phyloP scores from a whole-genome alignment of 768 basidiomycete genomes.

The Coprinopsis sp. region DNA sequence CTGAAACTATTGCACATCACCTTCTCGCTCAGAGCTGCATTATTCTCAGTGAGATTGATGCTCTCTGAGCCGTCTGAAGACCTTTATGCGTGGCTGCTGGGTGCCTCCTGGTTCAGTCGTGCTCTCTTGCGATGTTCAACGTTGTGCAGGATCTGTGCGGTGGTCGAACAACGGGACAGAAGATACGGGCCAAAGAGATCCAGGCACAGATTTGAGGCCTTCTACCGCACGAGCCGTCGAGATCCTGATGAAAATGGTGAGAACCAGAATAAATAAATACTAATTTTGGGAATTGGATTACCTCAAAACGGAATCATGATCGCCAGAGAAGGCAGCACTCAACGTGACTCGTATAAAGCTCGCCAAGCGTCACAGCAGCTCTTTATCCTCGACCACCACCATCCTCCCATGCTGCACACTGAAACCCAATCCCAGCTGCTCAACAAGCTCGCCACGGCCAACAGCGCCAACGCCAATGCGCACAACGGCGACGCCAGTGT shows the following conservation, averaged over 20 bases:
- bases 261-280: conserved; percentile 9
- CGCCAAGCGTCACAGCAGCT: conserved; percentile 23
- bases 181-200: no score
- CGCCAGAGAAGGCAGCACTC: conserved; percentile 17
- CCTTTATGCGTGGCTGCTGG: neutral
- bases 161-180: neutral
- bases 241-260: conserved; percentile 7
- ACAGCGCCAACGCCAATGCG: no score
- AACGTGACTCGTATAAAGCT: conserved; percentile 33
- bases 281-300: conserved; percentile 28
- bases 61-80: neutral
- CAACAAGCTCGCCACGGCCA: conserved; percentile 37
- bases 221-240: conserved; percentile 9
- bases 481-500: no score
- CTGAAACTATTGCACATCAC: conserved; percentile 7
- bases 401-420: conserved; percentile 30
- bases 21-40: neutral
- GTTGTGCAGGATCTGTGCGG: neutral
- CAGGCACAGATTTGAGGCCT: conserved; percentile 12
- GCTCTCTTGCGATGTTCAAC: no score
- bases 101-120: no score
- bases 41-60: neutral
- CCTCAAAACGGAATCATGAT: conserved; percentile 32
- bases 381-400: conserved; percentile 43
- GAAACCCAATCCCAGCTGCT: conserved; percentile 32